Evolutionary conservation across 208 protist species (phyloP).

Genomic region (Borovskyia barvae): DNA sequence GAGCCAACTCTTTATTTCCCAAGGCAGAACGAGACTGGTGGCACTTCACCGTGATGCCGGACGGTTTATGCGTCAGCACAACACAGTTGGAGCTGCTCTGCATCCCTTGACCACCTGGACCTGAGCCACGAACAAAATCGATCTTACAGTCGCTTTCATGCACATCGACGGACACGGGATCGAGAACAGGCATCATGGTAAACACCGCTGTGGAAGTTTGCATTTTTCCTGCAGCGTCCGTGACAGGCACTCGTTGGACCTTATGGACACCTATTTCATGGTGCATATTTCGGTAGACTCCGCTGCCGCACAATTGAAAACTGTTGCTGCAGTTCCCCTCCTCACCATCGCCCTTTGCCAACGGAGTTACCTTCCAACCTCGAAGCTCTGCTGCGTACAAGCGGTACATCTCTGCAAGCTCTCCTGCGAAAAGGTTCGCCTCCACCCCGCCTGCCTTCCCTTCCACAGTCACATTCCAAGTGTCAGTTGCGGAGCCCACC

Average conservation of each 20-base stretch:
- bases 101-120: slow-evolving; percentile 89
- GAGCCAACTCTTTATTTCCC: slow-evolving; percentile 85
- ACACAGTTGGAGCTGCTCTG: slow-evolving; percentile 89
- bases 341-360: slow-evolving; percentile 27
- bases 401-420: slow-evolving; percentile 77
- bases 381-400: slow-evolving; percentile 55
- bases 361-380: slow-evolving; percentile 32
- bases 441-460: slow-evolving; percentile 88
- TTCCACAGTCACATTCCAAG: slow-evolving; percentile 63
- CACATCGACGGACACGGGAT: slow-evolving; percentile 86
- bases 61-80: slow-evolving; percentile 81
- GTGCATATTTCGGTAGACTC: slow-evolving; percentile 77
- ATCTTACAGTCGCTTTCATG: slow-evolving; percentile 86
- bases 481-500: slow-evolving; percentile 63
- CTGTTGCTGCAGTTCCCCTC: slow-evolving; percentile 19
- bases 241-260: slow-evolving; percentile 89
- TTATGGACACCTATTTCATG: slow-evolving; percentile 92
- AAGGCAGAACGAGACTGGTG: slow-evolving; percentile 86
- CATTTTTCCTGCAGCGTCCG: slow-evolving; percentile 87
- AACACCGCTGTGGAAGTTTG: slow-evolving; percentile 89
- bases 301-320: slow-evolving; percentile 57
- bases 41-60: slow-evolving; percentile 90
- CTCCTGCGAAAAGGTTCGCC: slow-evolving; percentile 81
- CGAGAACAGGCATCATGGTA: slow-evolving; percentile 83
- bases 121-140: slow-evolving; percentile 84